A percentile compares a stretch with the other conserved stretches of the same genome.
Conservation (phyloP, 192 early-diverging fungal species). For the Oehlia diaphana region DNA sequence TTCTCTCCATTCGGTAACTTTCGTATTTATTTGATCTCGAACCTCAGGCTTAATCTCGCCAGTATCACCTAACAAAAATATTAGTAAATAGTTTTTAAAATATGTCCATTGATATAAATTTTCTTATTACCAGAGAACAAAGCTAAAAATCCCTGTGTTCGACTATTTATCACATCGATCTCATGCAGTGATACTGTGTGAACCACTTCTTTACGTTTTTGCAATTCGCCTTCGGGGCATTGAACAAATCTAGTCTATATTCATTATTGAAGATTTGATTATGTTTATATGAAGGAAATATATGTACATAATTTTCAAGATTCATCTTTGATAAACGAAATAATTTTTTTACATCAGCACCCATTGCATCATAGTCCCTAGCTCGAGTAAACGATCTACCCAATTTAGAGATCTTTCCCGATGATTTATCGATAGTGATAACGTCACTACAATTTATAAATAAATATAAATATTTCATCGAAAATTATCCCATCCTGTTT, state of each 20-base stretch:
- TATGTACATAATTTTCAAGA: too few relatives aligned
- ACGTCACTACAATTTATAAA: conserved; percentile 68
- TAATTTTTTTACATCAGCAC: conserved; percentile 71
- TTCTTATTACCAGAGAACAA: conserved; percentile 78
- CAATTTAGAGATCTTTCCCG: conserved; percentile 91
- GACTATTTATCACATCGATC: conserved; percentile 98
- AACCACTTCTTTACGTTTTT: conserved; percentile 95
- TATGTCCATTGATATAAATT: background rate
- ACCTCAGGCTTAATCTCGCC: conserved; percentile 98
- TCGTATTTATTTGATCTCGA: conserved; percentile 96
- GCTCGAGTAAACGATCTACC: conserved; percentile 97
- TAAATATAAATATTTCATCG: background rate
- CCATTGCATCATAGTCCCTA: conserved; percentile 98
- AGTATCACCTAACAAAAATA: conserved; percentile 63
- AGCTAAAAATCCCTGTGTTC: conserved; percentile 95
- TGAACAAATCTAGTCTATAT: conserved; percentile 90
- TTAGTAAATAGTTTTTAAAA: background rate
- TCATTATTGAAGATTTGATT: background rate
- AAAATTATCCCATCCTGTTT: background rate
- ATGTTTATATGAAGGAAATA: too few relatives aligned
- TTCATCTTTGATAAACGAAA: too few relatives aligned
- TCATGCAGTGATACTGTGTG: conserved; percentile 99
- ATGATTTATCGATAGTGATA: conserved; percentile 97
- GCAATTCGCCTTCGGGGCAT: conserved; percentile 98
- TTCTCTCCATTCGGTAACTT: conserved; percentile 96